Evolutionary conservation across 768 basidiomycete species (phyloP).

Genomic region (Tylopilus subfusipes): DNA sequence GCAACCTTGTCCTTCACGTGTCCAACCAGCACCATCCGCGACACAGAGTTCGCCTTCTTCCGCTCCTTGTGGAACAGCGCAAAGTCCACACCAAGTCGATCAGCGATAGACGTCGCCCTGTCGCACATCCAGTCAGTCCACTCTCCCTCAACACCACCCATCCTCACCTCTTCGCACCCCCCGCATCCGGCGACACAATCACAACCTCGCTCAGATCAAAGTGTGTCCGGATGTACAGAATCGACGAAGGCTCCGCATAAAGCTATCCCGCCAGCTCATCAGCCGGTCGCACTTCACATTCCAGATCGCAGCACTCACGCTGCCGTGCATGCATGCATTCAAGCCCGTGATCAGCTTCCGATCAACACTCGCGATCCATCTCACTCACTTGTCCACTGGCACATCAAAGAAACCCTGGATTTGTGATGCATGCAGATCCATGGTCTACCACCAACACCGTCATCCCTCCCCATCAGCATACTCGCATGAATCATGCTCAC

Average conservation of each 20-base stretch:
- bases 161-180: conserved; percentile 90
- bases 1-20: conserved; percentile 90
- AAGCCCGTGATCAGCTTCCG: conserved; percentile 14
- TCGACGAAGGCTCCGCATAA: conserved; percentile 93
- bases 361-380: neutral
- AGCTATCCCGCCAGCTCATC: conserved; percentile 47
- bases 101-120: conserved; percentile 96
- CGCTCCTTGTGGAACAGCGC: conserved; percentile 99
- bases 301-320: conserved; percentile 42
- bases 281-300: conserved; percentile 15
- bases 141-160: neutral
- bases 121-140: conserved; percentile 15
- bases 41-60: conserved; percentile 93
- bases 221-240: conserved; percentile 90
- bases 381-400: conserved; percentile 95
- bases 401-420: conserved; percentile 99
- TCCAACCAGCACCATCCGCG: conserved; percentile 93
- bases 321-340: conserved; percentile 19
- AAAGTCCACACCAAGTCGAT: conserved; percentile 94
- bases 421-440: conserved; percentile 98
- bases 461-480: neutral
- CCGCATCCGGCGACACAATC: conserved; percentile 97
- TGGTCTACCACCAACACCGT: conserved; percentile 56
- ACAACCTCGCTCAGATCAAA: conserved; percentile 83
- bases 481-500: conserved; percentile 45